Conservation (phyloP, 192 early-diverging fungal genomes). For the Backusella tuberculispora region DNA sequence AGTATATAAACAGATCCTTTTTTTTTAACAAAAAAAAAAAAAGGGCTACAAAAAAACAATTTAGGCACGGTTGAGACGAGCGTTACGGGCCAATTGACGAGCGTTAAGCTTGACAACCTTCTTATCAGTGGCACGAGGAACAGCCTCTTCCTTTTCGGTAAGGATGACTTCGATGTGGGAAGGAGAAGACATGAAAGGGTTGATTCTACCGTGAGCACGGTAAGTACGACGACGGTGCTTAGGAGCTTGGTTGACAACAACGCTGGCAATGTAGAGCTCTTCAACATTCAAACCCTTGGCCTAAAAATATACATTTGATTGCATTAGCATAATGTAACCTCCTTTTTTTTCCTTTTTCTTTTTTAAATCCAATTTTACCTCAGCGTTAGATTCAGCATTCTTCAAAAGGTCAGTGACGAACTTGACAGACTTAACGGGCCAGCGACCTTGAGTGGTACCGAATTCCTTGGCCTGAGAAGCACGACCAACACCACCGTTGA, state of each 20-base stretch:
- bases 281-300: slow-evolving; percentile 92
- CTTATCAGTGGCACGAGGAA: slow-evolving; percentile 69
- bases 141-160: slow-evolving; percentile 85
- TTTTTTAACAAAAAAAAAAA: slow-evolving; percentile 14
- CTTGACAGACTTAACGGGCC: slow-evolving; percentile 97
- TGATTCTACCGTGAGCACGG: slow-evolving; percentile 98
- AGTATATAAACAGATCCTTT: not conserved
- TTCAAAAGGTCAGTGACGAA: slow-evolving; percentile 92
- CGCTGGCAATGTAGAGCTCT: slow-evolving; percentile 89
- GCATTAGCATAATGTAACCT: not conserved
- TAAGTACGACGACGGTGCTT: slow-evolving; percentile 96
- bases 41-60: slow-evolving; percentile 15
- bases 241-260: slow-evolving; percentile 98
- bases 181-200: slow-evolving; percentile 92
- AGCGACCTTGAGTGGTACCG: slow-evolving; percentile 88
- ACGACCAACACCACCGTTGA: slow-evolving; percentile 96
- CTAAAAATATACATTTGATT: slow-evolving; percentile 37
- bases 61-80: slow-evolving; percentile 45
- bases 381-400: slow-evolving; percentile 98
- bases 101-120: slow-evolving; percentile 54
- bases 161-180: slow-evolving; percentile 97
- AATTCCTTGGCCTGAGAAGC: slow-evolving; percentile 96
- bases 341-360: not conserved
- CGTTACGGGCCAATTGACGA: slow-evolving; percentile 58
- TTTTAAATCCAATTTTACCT: slow-evolving; percentile 51